Conservation (phyloP, 2,329 filamentous ascomycete species). For the Magnaporthiopsis rhizophila region DNA sequence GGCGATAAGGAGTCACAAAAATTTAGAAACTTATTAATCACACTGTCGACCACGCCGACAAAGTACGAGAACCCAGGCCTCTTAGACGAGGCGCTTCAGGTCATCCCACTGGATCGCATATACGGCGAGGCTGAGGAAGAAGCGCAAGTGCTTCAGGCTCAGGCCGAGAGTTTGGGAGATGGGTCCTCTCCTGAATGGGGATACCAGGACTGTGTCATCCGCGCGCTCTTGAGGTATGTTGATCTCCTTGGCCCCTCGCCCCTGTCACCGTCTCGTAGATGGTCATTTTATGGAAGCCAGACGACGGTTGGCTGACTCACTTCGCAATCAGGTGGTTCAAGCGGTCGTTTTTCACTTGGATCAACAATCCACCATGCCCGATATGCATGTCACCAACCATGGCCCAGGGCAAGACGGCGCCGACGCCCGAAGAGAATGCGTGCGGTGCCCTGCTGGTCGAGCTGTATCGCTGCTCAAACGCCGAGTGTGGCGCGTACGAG, state of each 20-base stretch:
- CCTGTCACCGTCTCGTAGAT: conserved; percentile 10
- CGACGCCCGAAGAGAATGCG: conserved; percentile 81
- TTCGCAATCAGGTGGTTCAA: conserved; percentile 73
- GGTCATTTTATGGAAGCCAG: not conserved
- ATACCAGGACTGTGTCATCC: conserved; percentile 93
- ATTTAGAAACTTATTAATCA: conserved; percentile 75
- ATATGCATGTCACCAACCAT: conserved; percentile 77
- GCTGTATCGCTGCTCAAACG: conserved; percentile 76
- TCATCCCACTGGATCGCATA: conserved; percentile 81
- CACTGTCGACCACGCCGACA: conserved; percentile 77
- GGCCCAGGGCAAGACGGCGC: conserved; percentile 72
- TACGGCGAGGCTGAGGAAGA: conserved; percentile 94
- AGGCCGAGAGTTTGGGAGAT: conserved; percentile 79
- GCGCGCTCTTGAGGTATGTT: conserved; percentile 71
- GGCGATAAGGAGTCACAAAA: conserved; percentile 61
- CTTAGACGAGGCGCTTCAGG: conserved; percentile 81
- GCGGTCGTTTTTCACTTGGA: conserved; percentile 88
- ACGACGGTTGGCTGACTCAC: conserved; percentile 6
- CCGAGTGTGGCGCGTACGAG: conserved; percentile 69
- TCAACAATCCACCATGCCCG: conserved; percentile 87
- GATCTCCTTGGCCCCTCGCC: conserved; percentile 2
- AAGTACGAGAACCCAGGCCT: conserved; percentile 96
- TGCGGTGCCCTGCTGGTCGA: conserved; percentile 84
- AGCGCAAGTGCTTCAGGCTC: conserved; percentile 74
- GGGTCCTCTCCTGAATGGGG: conserved; percentile 83